A percentile compares a stretch with the other conserved stretches of the same genome.
phyloP scores from a whole-genome alignment of 345 rosid species.

The Eucalyptus marginata region DNA sequence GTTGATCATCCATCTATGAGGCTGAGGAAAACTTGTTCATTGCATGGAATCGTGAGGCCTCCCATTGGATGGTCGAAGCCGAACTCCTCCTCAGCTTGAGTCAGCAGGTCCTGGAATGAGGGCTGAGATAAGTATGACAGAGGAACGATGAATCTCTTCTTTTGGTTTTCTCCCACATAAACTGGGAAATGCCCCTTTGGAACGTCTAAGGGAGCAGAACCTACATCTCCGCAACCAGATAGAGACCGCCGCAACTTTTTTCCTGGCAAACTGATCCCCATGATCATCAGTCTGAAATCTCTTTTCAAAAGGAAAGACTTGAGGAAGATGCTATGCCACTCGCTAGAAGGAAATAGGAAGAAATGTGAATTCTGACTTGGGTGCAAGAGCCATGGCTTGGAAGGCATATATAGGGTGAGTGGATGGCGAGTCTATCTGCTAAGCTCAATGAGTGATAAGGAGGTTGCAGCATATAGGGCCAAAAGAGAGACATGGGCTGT shows the following conservation, averaged over 20 bases:
- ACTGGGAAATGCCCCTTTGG: slow-evolving; percentile 19
- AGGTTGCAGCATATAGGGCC: neutral
- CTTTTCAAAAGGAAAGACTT: neutral
- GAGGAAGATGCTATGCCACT: neutral
- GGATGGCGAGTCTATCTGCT: neutral
- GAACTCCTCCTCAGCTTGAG: slow-evolving; percentile 18
- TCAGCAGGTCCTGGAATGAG: slow-evolving; percentile 14
- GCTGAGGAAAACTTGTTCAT: slow-evolving; percentile 5
- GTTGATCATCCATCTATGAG: neutral
- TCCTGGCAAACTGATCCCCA: neutral
- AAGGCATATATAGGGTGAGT: neutral
- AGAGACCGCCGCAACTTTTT: neutral
- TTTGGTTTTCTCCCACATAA: slow-evolving; percentile 19
- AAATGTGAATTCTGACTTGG: neutral
- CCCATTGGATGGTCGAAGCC: slow-evolving; percentile 30
- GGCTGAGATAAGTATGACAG: slow-evolving; percentile 10
- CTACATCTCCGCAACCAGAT: neutral
- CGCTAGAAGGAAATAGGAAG: neutral
- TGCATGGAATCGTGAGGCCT: slow-evolving; percentile 23
- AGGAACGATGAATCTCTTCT: slow-evolving; percentile 18
- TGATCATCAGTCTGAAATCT: neutral
- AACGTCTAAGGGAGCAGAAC: neutral
- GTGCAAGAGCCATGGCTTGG: neutral
- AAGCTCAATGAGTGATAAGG: neutral
- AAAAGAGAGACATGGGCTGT: neutral